Base-by-base conservation (phyloP, 352 stramenopile species). In the Albugo candida region DNA sequence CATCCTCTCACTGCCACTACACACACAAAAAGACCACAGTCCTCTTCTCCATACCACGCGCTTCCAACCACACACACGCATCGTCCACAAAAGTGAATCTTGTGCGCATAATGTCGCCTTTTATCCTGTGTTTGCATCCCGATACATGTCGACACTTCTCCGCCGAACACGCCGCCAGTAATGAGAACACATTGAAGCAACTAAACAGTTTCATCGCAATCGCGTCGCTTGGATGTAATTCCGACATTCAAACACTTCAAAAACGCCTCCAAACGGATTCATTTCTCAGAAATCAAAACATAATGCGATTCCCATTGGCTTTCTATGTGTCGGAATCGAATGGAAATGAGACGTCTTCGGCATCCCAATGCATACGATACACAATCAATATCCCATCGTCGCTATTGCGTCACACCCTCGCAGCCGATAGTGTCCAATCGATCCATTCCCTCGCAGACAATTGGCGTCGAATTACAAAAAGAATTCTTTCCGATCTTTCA, bases 161-260 rank as follows among this genome's bases (percentile, higher is more conserved):
- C 2, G 53, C 61, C 1, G 21, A 44, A 19, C 49, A 76, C 16
- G 69, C 67, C n/a, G 53, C 53, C 16, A 56, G 67, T 50, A 83
- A 86, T 41, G 73, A 83, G 54, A 53, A 73, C 14, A 71, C 73
- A 13, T 60, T 86, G n/a, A 86, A 86, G 55, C 63, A 81, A 45
- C 65, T 86, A 46, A 86, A 86, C 55, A 53, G 70, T 42, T 86
- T 83, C 52, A 55, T 86, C 13, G 67, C 76, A 47, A 56, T 86
- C 41, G 73, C 73, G 13, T 42, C 59, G 8, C 63, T 56, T 14
- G 73, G 66, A 44, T 86, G 73, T 54, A 82, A 83, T 53, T 81
- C 78, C 58, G 67, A 83, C 59, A 60, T 19, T 8, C 3, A 43
- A 43, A 43, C 64, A 5, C 71, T 64, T 52, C 59, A 58, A 39